These are phyloP conservation scores for Curvularia lunata DNA, from an alignment of 2,329 filamentous ascomycete genomes.

Conservation along the genomic window DNA sequence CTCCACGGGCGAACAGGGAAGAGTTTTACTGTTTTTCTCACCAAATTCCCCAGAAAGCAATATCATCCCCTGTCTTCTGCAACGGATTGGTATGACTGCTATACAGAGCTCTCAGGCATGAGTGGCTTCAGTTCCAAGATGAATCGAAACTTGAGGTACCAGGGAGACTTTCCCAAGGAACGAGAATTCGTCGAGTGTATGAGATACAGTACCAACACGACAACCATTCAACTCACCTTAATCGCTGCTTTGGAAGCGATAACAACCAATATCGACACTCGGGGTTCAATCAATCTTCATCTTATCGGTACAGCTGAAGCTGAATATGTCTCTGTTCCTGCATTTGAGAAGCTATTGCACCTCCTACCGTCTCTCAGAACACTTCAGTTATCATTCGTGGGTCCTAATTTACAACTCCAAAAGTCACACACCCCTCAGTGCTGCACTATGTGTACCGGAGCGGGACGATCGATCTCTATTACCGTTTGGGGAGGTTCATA, in stretches of 20 bases:
- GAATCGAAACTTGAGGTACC: background rate
- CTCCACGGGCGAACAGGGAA: background rate
- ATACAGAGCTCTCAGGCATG: background rate
- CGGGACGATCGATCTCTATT: background rate
- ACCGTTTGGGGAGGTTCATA: background rate
- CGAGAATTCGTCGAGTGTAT: background rate
- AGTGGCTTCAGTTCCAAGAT: background rate
- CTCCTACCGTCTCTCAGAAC: background rate
- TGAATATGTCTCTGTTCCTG: background rate
- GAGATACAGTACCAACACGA: background rate
- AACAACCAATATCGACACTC: background rate
- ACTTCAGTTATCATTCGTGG: background rate
- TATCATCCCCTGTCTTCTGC: background rate
- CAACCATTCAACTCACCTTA: background rate
- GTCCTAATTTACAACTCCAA: background rate
- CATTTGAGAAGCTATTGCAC: background rate
- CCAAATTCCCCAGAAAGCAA: background rate
- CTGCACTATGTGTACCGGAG: background rate
- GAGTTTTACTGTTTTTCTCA: background rate
- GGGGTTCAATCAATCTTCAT: background rate
- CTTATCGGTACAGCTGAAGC: background rate
- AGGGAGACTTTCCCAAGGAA: background rate
- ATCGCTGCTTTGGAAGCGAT: background rate
- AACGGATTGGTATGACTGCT: background rate
- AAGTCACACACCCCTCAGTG: background rate